Base-by-base conservation (phyloP, 139 green algal genomes). In the Chlorella sp. region DNA sequence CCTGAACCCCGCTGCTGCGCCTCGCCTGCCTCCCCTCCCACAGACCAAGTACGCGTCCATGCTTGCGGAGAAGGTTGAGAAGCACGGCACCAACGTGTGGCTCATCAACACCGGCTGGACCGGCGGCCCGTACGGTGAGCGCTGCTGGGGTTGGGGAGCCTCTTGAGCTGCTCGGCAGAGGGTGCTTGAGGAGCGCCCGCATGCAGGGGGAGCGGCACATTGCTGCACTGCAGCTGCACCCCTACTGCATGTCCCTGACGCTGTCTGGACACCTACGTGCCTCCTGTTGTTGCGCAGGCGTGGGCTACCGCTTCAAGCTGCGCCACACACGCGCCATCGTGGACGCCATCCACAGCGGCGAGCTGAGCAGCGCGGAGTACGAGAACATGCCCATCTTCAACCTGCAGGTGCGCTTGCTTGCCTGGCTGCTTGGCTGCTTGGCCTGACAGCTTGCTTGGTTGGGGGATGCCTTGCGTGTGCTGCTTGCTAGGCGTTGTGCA, bases 311-410 rank as follows among this genome's bases (percentile, higher is more conserved):
- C 86, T 98, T 99, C 82, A 97, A 95, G 86, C 90, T 99, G 30
- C 92, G 92, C 79, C 87, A 98, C 91, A 99, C 97, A 13, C 92
- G 97, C 44, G 94, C 95, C 67, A 99, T 99, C 80, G 93, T 99
- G 67, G 93, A 99, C 85, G 96, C 97, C 74, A 99, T 99, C 80
- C 97, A 98, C 91, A 91, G 73, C 41, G 97, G 97, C 11, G 92
- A 95, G 74, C 92, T 99, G 64, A 55, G 74, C 3, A 63, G 83
- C 0, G 93, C 86, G 5, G 84, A 96, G 38, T 95, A 87, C 75
- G 73, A 80, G 7, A 82, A 76, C 34, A 96, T 94, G 56, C 92
- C 93, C 51, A 89, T 99, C 56, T 99, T 99, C 85, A 85, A 90
- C 55, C 90, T 99, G 64, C 25, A 60, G 16, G 23, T 26, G 41